Evolutionary conservation across 1,139 yeast species (phyloP), one percentile per base, ranked within the genome.

Genomic region (Chernovozyma aurita): DNA sequence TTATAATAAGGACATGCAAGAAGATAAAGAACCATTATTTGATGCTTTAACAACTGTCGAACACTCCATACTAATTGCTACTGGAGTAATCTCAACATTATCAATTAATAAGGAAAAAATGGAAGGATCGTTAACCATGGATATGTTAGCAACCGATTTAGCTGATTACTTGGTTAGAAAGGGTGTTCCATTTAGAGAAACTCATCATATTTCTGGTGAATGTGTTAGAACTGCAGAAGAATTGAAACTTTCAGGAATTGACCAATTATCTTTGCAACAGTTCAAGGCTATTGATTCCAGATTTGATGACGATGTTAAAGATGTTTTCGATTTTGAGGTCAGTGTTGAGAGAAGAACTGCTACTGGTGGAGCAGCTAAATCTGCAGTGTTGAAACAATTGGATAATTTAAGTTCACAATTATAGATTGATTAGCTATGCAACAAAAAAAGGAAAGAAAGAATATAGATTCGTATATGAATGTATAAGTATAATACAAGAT

Each of bases 131-230:
- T 75, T 92, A 52, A 90, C 97, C 24, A 90, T 90, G 95, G 98
- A 94, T 61, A 94, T 92, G 98, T 76, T 92, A 53, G 98, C 98
- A 14, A 92, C 99, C 18, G 99, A 92, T 59, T 75, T 92, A 51
- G 99, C 99, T 30, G 99, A 92, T 62, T 92, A 92, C 63, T 74
- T 92, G 49, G 99, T 92, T 38, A 81, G 97, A 68, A 88, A 84
- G 62, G 98, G 98, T 39, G 98, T 92, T 45, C 98, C 98, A 40
- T 92, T 92, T 70, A 86, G 99, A 70, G 97, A 92, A 66, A 92
- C 98, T 2, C 99, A 92, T 62, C 97, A 92, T 61, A 90, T 92
- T 44, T 87, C 97, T 4, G 99, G 99, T 39, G 96, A 87, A 59
- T 92, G 97, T 65, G 99, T 92, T 35, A 80, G 95, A 48, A 61